A percentile compares a stretch with the other conserved stretches of the same genome.
phyloP scores from a whole-genome alignment of 2,329 filamentous ascomycete genomes.

The Colletotrichum costaricense region DNA sequence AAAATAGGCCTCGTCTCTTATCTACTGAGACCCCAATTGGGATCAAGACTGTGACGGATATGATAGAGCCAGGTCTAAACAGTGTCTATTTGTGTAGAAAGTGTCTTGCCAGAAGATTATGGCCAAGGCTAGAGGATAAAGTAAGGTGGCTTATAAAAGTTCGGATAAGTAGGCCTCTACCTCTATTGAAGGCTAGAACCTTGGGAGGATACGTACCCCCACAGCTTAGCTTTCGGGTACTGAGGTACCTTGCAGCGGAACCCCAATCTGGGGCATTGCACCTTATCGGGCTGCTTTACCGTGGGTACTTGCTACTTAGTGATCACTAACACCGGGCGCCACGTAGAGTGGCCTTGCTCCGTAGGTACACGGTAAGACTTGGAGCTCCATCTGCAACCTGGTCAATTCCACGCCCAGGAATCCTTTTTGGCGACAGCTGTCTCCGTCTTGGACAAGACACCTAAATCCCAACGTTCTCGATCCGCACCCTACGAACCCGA shows the following conservation, averaged over 20 bases:
- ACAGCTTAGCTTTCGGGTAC: not conserved
- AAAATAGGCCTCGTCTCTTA: too few species aligned
- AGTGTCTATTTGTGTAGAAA: too few species aligned
- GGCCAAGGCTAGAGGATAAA: too few species aligned
- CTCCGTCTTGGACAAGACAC: conserved; percentile 27
- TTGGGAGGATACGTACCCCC: not conserved
- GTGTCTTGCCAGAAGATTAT: too few species aligned
- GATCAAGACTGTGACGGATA: too few species aligned
- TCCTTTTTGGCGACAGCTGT: conserved; percentile 21
- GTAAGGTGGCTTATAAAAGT: too few species aligned
- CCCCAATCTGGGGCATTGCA: not conserved
- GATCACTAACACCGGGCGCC: not conserved
- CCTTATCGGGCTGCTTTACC: not conserved
- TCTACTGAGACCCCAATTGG: too few species aligned
- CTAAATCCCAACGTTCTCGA: conserved; percentile 12
- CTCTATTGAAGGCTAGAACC: not conserved
- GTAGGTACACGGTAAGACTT: not conserved
- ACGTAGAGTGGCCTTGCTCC: not conserved
- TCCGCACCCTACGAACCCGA: conserved; percentile 4
- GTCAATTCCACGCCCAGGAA: conserved; percentile 26
- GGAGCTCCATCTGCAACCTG: conserved; percentile 34
- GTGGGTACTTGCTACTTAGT: not conserved
- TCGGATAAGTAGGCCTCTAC: too few species aligned
- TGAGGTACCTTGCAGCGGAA: not conserved
- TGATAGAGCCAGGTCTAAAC: too few species aligned